Percentiles rank a stretch among this genome's conserved stretches.
Evolutionary conservation across 2,329 filamentous ascomycete genomes (phyloP).

Genomic region (Claviceps digitariae): DNA sequence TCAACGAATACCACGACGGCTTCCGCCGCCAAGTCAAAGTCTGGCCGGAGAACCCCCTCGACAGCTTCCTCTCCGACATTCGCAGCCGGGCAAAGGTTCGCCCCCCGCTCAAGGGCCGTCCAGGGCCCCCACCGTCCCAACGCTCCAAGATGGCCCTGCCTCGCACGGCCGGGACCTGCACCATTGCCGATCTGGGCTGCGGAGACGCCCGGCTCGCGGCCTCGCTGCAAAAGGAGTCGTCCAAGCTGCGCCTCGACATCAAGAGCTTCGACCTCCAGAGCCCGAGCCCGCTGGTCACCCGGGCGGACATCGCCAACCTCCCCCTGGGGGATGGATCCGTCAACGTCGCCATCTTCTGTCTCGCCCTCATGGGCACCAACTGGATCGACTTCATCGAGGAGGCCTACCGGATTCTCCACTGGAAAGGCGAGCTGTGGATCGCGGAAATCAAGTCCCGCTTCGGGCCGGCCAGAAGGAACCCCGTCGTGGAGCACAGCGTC

Average conservation of each 20-base stretch:
- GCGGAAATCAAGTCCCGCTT: conserved; percentile 95
- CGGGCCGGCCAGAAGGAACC: conserved; percentile 25
- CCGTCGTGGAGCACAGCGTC: conserved; percentile 53
- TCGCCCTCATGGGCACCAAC: conserved; percentile 97
- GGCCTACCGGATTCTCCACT: conserved; percentile 78
- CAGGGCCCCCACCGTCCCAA: conserved; percentile 15
- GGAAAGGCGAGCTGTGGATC: conserved; percentile 94
- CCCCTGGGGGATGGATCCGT: conserved; percentile 62
- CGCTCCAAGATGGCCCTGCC: conserved; percentile 42
- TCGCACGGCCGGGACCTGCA: conserved; percentile 57
- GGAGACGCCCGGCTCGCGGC: conserved; percentile 76
- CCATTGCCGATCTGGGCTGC: conserved; percentile 83
- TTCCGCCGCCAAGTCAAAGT: conserved; percentile 91
- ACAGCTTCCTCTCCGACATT: conserved; percentile 67
- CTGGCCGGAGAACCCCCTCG: conserved; percentile 94
- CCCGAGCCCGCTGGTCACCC: conserved; percentile 62
- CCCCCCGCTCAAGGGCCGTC: conserved; percentile 16
- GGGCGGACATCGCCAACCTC: conserved; percentile 76
- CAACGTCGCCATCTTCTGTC: conserved; percentile 86
- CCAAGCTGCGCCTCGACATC: conserved; percentile 59
- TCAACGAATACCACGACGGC: conserved; percentile 88
- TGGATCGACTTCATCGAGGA: conserved; percentile 96
- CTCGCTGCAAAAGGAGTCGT: conserved; percentile 47
- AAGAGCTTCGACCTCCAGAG: conserved; percentile 79
- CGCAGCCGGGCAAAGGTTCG: conserved; percentile 48